Base-by-base conservation (phyloP, 2,329 filamentous ascomycete species). In the Fusarium bactridioides region DNA sequence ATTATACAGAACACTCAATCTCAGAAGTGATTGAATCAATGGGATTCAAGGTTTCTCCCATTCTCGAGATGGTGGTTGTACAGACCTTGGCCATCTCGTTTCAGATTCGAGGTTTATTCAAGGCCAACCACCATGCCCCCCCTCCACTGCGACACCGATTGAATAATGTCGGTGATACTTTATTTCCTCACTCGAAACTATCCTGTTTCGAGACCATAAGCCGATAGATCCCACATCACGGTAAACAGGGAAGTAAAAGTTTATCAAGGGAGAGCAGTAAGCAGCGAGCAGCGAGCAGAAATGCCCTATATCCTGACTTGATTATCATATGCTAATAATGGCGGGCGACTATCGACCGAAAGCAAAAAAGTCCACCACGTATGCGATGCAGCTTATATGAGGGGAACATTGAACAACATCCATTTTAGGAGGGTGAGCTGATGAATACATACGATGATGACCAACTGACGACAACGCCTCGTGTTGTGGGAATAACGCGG, bases 371-470 rank as follows among this genome's bases (percentile, higher is more conserved):
- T 62, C 65, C 56, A 68, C 65, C 56, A 68, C 56, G 47, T 67
- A 67, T 35, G 64, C 56, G 61, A 67, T 66, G 64, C 64, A 67
- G 40, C 31, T 61, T 35, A 21, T 35, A 23, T 38, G 47, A 54
- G 63, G 63, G 63, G 55, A 67, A 45, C 33, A 45, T 51, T 51
- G 54, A 62, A 51, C 38, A 66, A 51, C 57, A 55, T 41, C 10
- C 57, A 45, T 38, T 31, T 48, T 61, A 23, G 54, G 44, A 51
- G 56, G 45, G 38, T 73, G 70, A 67, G 41, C 33, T 66, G 54
- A 63, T 70, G 61, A 41, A 62, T 59, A 44, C 50, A 62, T 59
- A 44, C 50, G 50, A 41, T 73, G 70, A 73, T 73, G 70, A 61
- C 58, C 45, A 59, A 44, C 61, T 67, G 64, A 72, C 70, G 61